phyloP scores from a whole-genome alignment of 2,329 filamentous ascomycete genomes.

The Microdochium trichocladiopsis region DNA sequence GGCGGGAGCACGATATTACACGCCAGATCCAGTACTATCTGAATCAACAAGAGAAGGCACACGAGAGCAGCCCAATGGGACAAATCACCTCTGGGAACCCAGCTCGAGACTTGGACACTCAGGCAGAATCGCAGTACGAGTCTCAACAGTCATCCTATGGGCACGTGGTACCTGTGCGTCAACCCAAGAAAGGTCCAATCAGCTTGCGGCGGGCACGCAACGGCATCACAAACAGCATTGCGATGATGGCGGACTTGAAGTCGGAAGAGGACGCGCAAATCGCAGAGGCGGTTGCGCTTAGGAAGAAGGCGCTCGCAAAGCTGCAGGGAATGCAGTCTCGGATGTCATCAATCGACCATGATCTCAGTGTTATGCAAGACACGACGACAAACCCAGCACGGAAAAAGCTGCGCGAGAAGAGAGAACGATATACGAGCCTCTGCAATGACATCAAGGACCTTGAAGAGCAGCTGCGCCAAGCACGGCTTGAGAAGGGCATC shows the following conservation, averaged over 20 bases:
- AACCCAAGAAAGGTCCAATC: constrained; percentile 44
- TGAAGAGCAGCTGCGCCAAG: constrained; percentile 54
- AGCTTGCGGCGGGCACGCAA: constrained; percentile 57
- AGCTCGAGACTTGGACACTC: neutral
- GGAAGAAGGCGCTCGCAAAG: constrained; percentile 50
- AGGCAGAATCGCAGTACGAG: neutral
- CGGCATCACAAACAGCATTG: constrained; percentile 57
- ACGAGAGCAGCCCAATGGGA: neutral
- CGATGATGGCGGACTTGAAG: constrained; percentile 58
- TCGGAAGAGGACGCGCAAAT: constrained; percentile 59
- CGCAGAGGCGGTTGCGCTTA: constrained; percentile 45
- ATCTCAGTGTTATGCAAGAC: constrained; percentile 46
- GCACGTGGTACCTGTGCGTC: constrained; percentile 51
- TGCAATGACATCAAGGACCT: constrained; percentile 58
- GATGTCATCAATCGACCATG: constrained; percentile 38
- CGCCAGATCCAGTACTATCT: neutral
- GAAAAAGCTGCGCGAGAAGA: constrained; percentile 53
- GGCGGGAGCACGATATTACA: neutral
- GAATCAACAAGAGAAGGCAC: neutral
- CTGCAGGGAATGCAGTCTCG: constrained; percentile 46
- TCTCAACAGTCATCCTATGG: neutral
- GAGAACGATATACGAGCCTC: constrained; percentile 43
- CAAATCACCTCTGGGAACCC: neutral
- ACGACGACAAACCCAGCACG: constrained; percentile 52
- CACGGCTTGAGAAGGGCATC: constrained; percentile 54